phyloP scores from a whole-genome alignment of 345 rosid species.

The Anacardium occidentale region DNA sequence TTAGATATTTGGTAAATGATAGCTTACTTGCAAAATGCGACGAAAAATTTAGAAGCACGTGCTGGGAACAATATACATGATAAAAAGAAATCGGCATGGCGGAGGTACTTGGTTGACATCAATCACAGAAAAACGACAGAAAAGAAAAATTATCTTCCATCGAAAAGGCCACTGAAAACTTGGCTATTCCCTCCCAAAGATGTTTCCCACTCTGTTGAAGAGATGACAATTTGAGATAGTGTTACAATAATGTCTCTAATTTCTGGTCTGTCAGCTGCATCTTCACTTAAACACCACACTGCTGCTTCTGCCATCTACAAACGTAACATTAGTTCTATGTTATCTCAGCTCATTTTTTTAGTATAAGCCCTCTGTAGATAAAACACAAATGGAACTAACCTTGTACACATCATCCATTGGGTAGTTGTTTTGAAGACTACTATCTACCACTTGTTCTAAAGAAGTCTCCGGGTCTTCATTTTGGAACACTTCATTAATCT shows the following conservation, averaged over 20 bases:
- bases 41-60: no score
- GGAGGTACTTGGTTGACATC: background rate
- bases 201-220: conserved; percentile 65
- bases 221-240: conserved; percentile 34
- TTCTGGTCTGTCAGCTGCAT: conserved; percentile 49
- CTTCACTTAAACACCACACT: conserved; percentile 53
- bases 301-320: conserved; percentile 59
- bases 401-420: conserved; percentile 46
- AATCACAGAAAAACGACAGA: background rate
- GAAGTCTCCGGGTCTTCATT: conserved; percentile 43
- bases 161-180: conserved; percentile 50
- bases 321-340: no score
- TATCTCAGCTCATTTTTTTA: background rate
- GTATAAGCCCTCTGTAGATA: no score
- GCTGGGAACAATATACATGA: no score
- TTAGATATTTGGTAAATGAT: no score
- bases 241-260: conserved; percentile 47
- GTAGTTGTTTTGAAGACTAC: conserved; percentile 45
- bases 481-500: conserved; percentile 43
- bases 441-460: conserved; percentile 41
- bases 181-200: conserved; percentile 58
- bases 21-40: no score
- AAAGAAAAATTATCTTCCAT: conserved; percentile 42
- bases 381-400: conserved; percentile 29
- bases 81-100: no score